Evolutionary conservation across 495 filamentous ascomycete species (phyloP).

Genomic region (Evernia prunastri): DNA sequence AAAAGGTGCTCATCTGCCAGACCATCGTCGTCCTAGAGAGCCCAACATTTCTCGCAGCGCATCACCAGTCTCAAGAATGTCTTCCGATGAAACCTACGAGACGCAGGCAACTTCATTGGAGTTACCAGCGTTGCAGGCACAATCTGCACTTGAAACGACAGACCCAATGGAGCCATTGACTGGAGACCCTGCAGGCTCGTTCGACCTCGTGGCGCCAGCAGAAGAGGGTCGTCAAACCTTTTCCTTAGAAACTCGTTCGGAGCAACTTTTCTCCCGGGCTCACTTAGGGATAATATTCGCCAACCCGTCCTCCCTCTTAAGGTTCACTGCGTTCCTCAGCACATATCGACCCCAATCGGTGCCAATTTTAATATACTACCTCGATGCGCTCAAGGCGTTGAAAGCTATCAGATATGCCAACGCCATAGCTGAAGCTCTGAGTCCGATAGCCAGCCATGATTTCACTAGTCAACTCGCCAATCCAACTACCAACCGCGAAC

Average conservation of each 20-base stretch:
- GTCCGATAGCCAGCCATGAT: conserved; percentile 40
- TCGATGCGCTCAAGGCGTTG: conserved; percentile 60
- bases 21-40: conserved; percentile 9
- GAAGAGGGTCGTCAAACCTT: conserved; percentile 23
- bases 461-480: conserved; percentile 39
- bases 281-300: conserved; percentile 56
- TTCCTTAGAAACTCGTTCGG: conserved; percentile 53
- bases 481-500: conserved; percentile 44
- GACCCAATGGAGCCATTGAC: conserved; percentile 27
- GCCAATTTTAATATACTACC: conserved; percentile 60
- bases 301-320: conserved; percentile 60
- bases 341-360: conserved; percentile 69
- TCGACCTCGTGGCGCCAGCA: conserved; percentile 27
- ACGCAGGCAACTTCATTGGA: conserved; percentile 23
- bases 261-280: conserved; percentile 57
- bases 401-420: conserved; percentile 67
- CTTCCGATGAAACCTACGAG: conserved; percentile 25
- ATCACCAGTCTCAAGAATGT: conserved; percentile 21
- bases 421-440: conserved; percentile 50
- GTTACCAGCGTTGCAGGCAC: conserved; percentile 25
- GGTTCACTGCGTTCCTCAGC: conserved; percentile 61
- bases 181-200: conserved; percentile 26
- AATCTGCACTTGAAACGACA: conserved; percentile 22
- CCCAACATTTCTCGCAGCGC: conserved; percentile 21
- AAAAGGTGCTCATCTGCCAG: conserved; percentile 5